Evolutionary conservation across 2,329 filamentous ascomycete genomes (phyloP), one percentile per base, ranked within the genome.

Genomic region (Hymenoscyphus salicellus): DNA sequence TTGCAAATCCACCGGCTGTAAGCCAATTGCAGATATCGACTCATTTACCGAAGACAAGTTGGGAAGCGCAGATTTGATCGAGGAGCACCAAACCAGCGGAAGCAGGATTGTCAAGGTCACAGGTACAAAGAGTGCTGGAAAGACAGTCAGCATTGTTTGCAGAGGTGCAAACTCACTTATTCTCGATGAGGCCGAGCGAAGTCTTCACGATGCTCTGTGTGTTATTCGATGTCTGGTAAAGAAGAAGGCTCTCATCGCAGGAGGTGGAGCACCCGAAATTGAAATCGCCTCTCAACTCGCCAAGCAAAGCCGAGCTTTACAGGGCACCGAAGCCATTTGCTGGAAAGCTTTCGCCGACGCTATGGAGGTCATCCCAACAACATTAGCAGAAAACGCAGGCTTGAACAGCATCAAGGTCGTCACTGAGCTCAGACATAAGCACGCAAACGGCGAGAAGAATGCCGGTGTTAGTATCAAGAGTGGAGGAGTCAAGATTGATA

Each of bases 331-430:
- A 78, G 88, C 93, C 46, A 97, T 98, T 75, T 99, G 95, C 86
- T 99, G 92, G 92, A 98, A 97, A 82, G 94, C 94, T 0, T 99
- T 99, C 75, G 95, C 96, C 1, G 94, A 99, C 69, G 95, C 95
- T 7, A 90, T 99, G 82, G 95, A 99, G 80, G 92, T 99, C 52
- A 91, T 99, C 62, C 95, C 96, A 16, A 97, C 94, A 38, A 99
- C 95, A 1, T 83, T 99, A 71, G 96, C 95, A 0, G 95, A 99
- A 81, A 99, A 99, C 73, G 95, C 95, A 0, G 95, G 95, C 59
- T 83, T 99, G 69, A 99, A 99, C 84, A 94, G 91, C 77, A 99
- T 99, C 84, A 97, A 96, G 82, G 95, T 99, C 32, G 95, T 99
- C 57, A 99, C 95, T 30, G 95, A 98, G 74, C 81, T 99, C 75